Percentiles rank a stretch among this genome's conserved stretches.
These are phyloP conservation scores for Fraxinus baroniana DNA, from an alignment of 305 asterid species.

Conservation along the genomic window DNA sequence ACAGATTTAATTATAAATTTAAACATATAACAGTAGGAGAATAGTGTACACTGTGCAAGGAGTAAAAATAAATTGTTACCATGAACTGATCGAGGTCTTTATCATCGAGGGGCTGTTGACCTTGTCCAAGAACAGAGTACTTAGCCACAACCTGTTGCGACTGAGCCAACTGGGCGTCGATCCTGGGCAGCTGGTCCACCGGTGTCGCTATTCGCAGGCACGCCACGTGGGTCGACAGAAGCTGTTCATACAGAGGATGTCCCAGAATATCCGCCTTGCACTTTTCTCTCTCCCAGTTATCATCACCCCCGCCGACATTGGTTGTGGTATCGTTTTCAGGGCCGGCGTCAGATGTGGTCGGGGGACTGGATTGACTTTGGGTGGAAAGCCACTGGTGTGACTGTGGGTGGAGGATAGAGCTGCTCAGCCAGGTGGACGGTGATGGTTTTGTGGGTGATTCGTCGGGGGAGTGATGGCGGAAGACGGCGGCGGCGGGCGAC, in stretches of 20 bases:
- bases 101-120: conserved; percentile 54
- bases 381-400: conserved; percentile 52
- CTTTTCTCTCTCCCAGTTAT: conserved; percentile 75
- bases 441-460: conserved; percentile 36
- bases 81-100: conserved; percentile 87
- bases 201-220: conserved; percentile 96
- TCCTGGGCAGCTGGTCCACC: conserved; percentile 92
- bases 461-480: conserved; percentile 48
- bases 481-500: conserved; percentile 29
- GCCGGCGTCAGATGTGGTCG: conserved; percentile 32
- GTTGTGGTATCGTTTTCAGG: conserved; percentile 36
- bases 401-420: conserved; percentile 32
- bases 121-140: conserved; percentile 65
- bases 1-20: background rate
- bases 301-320: conserved; percentile 36
- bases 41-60: background rate
- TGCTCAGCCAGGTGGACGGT: conserved; percentile 50
- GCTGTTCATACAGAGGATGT: conserved; percentile 85
- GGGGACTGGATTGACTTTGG: conserved; percentile 43
- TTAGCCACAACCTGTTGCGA: conserved; percentile 89
- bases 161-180: conserved; percentile 86
- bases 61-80: conserved; percentile 33
- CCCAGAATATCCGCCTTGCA: conserved; percentile 74
- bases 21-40: background rate
- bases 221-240: conserved; percentile 84